Conservation (phyloP, 2,329 filamentous ascomycete species). For the Curvularia sp. region DNA sequence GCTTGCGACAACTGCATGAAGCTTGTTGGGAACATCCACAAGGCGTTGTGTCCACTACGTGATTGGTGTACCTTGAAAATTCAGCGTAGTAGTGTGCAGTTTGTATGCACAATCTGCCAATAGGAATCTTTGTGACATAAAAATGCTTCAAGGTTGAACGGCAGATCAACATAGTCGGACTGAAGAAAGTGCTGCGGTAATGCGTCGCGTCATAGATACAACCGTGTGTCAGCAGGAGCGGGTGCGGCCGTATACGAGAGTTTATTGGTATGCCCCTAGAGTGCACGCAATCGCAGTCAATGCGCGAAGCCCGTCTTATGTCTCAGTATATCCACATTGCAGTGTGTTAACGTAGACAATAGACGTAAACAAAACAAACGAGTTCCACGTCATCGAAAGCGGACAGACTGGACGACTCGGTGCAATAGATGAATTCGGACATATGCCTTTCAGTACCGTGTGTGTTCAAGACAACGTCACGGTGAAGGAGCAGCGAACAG, state of each 20-base stretch:
- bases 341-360: background rate
- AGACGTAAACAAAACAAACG: background rate
- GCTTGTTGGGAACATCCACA: constrained; percentile 3
- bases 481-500: constrained; percentile 8
- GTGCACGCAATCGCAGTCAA: background rate
- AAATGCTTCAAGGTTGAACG: background rate
- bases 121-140: constrained; percentile 3
- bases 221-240: background rate
- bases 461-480: background rate
- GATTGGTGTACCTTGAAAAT: constrained; percentile 17
- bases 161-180: background rate
- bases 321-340: background rate
- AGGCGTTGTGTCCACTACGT: constrained; percentile 7
- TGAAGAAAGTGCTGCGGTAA: background rate
- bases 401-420: background rate
- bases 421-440: background rate
- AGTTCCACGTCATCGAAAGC: background rate
- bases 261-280: constrained; percentile 5
- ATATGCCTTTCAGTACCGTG: constrained; percentile 6
- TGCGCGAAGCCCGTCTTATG: background rate
- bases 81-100: constrained; percentile 2
- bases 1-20: constrained; percentile 17
- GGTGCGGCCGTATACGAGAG: constrained; percentile 3
- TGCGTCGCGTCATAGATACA: constrained; percentile 6
- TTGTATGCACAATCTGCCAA: constrained; percentile 13